phyloP scores from a whole-genome alignment of 2,329 filamentous ascomycete species.

The Botrytis deweyae region DNA sequence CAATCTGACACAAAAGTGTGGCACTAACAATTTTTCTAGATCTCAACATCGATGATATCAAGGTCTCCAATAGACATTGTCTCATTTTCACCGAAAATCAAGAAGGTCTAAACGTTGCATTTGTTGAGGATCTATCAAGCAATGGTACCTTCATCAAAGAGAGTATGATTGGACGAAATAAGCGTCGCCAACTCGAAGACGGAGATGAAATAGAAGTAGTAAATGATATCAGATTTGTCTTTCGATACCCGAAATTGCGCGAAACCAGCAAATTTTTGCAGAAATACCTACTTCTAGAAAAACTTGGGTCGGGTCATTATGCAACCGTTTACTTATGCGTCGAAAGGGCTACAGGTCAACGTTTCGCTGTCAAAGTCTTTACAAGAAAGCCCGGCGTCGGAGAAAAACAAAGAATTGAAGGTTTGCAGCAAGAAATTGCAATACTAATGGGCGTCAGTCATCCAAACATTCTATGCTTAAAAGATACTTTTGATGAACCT shows the following conservation, averaged over 20 bases:
- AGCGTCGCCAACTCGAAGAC: slow-evolving; percentile 82
- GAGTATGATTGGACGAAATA: slow-evolving; percentile 84
- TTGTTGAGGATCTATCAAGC: slow-evolving; percentile 89
- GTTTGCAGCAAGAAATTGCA: slow-evolving; percentile 91
- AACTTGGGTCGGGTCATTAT: slow-evolving; percentile 92
- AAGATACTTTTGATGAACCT: slow-evolving; percentile 90
- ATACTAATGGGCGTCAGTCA: slow-evolving; percentile 97
- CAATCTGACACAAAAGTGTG: slow-evolving; percentile 41
- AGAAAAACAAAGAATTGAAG: slow-evolving; percentile 79
- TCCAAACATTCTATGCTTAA: slow-evolving; percentile 86
- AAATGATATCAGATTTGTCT: slow-evolving; percentile 79
- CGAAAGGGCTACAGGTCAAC: slow-evolving; percentile 77
- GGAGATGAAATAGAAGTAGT: slow-evolving; percentile 88
- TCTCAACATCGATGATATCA: slow-evolving; percentile 70
- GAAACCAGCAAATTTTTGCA: slow-evolving; percentile 77
- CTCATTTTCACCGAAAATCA: slow-evolving; percentile 64
- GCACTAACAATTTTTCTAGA: slow-evolving; percentile 49
- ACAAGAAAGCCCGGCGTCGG: slow-evolving; percentile 80
- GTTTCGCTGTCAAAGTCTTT: slow-evolving; percentile 93
- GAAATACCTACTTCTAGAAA: slow-evolving; percentile 80
- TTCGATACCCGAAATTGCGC: slow-evolving; percentile 78
- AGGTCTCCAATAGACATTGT: slow-evolving; percentile 85
- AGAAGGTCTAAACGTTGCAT: slow-evolving; percentile 60
- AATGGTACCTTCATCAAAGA: slow-evolving; percentile 98
- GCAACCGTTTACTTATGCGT: slow-evolving; percentile 90